These are phyloP conservation scores for Camellia japonica DNA, from an alignment of 148 eudicot genomes.

Conservation along the genomic window DNA sequence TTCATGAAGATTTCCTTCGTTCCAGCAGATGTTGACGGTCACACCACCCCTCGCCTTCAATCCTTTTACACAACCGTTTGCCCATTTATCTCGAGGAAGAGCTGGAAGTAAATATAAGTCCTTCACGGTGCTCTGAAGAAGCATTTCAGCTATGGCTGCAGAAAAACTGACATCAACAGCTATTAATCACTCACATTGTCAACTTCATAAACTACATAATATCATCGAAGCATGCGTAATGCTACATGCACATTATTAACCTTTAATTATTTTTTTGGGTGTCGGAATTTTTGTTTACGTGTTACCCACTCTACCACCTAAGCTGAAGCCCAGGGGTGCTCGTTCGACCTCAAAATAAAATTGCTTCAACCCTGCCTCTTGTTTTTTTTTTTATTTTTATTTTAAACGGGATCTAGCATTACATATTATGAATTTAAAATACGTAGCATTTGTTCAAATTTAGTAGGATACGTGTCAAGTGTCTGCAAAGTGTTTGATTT, in stretches of 20 bases:
- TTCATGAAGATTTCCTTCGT: conserved; percentile 63
- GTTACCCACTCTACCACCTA: no score
- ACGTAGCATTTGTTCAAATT: no score
- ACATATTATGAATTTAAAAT: no score
- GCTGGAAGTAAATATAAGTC: conserved; percentile 80
- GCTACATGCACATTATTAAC: neutral
- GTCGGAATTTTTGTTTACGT: no score
- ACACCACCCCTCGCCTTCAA: conserved; percentile 75
- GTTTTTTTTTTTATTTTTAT: no score
- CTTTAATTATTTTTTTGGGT: no score
- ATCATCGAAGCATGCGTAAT: neutral
- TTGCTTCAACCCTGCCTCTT: no score
- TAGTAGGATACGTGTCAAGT: no score
- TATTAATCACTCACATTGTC: neutral
- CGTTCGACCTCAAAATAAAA: no score
- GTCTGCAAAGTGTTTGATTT: no score
- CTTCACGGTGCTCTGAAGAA: conserved; percentile 74
- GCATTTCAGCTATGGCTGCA: conserved; percentile 83
- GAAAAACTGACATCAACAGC: conserved; percentile 38
- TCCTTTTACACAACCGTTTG: conserved; percentile 72
- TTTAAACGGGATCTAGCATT: no score
- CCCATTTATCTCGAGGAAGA: conserved; percentile 79
- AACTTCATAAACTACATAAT: neutral
- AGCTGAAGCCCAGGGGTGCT: no score
- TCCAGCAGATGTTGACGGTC: conserved; percentile 73